Percentiles rank a stretch among this genome's conserved stretches.
Evolutionary conservation across 768 basidiomycete genomes (phyloP).

Genomic region (Calocybe cyanea): DNA sequence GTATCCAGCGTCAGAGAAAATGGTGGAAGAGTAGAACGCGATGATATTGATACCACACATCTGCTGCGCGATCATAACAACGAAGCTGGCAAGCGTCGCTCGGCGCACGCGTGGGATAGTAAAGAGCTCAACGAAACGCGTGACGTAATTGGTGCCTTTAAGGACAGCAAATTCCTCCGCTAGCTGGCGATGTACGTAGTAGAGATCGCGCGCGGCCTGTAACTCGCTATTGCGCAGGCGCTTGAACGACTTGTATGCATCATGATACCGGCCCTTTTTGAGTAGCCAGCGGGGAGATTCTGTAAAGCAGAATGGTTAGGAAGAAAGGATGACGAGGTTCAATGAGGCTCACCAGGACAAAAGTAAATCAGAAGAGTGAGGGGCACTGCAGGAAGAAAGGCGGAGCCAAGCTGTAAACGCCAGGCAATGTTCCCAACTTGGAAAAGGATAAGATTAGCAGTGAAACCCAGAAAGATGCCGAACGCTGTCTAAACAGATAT

Average conservation of each 20-base stretch:
- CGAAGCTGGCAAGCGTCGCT: constrained; percentile 46
- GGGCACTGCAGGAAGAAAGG: constrained; percentile 55
- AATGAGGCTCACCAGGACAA: constrained; percentile 47
- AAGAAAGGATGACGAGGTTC: too few species aligned
- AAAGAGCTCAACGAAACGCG: constrained; percentile 66
- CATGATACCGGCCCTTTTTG: constrained; percentile 66
- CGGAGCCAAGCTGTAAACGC: too few species aligned
- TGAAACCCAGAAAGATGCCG: constrained; percentile 74
- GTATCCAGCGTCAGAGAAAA: constrained; percentile 67
- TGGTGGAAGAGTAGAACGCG: constrained; percentile 78
- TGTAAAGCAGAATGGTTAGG: too few species aligned
- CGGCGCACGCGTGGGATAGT: constrained; percentile 62
- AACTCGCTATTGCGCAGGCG: constrained; percentile 66
- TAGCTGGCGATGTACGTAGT: constrained; percentile 72
- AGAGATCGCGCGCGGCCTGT: constrained; percentile 77
- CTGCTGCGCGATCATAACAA: constrained; percentile 71
- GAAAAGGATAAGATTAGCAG: constrained; percentile 59
- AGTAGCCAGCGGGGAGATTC: constrained; percentile 88
- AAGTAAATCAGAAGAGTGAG: constrained; percentile 45
- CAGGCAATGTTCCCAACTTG: too few species aligned
- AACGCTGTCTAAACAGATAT: constrained; percentile 70
- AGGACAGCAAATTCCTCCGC: constrained; percentile 60
- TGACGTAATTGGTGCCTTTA: constrained; percentile 42
- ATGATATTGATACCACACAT: constrained; percentile 80
- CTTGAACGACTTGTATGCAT: constrained; percentile 62